Conservation (phyloP, 306 rosid genomes). For the Rubus idaeus region DNA sequence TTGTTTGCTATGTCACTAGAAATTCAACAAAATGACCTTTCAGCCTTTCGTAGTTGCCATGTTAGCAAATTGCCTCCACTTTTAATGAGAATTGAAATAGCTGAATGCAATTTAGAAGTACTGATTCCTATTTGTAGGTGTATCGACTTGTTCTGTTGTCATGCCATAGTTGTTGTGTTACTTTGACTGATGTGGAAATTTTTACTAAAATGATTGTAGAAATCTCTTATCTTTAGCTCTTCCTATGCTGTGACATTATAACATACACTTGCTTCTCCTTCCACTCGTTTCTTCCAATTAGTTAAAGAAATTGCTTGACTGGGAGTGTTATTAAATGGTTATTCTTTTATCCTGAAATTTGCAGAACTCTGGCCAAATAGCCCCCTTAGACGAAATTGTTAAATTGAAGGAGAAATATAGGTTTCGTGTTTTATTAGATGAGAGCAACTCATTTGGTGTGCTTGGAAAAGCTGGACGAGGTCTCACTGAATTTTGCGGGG, state of each 20-base stretch:
- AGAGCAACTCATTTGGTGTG: slow-evolving; percentile 97
- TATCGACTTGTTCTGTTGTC: neutral
- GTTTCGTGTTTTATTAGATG: slow-evolving; percentile 91
- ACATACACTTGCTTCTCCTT: neutral
- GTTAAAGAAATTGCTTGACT: neutral
- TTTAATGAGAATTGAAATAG: slow-evolving; percentile 7
- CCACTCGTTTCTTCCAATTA: neutral
- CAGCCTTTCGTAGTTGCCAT: neutral
- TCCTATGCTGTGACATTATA: neutral
- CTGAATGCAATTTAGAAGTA: slow-evolving; percentile 4
- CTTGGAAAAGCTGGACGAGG: slow-evolving; percentile 94
- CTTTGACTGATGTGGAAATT: neutral
- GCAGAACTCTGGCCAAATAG: slow-evolving; percentile 96
- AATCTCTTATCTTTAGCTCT: neutral
- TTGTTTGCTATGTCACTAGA: neutral
- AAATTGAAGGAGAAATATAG: slow-evolving; percentile 81
- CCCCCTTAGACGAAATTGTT: slow-evolving; percentile 86
- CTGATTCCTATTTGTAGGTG: neutral
- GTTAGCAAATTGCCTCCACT: neutral
- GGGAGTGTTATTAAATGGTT: slow-evolving; percentile 1
- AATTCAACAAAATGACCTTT: neutral
- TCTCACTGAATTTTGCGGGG: slow-evolving; percentile 72
- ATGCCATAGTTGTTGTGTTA: neutral
- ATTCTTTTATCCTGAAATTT: slow-evolving; percentile 11
- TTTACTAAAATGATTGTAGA: neutral